Evolutionary conservation across 176 grass and related monocot species (phyloP), one percentile per base, ranked within the genome.

Genomic region (Oryza officinalis): DNA sequence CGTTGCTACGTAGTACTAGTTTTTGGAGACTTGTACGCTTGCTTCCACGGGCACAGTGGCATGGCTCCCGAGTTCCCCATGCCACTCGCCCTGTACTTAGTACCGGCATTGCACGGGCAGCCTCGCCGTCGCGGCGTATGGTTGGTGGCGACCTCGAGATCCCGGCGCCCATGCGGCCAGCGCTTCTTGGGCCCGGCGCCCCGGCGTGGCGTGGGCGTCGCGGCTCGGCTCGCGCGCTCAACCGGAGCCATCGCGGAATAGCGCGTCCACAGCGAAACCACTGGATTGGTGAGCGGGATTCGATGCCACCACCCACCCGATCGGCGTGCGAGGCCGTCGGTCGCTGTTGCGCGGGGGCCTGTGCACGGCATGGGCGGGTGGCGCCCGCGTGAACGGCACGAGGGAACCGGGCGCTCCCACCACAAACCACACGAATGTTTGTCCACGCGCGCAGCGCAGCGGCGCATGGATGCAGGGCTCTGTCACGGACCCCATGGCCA

Each of bases 351-450:
- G 46, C 26, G 15, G 6, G 52, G 52, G 52, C 9, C 5, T 43
- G 1, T 1, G 70, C 17, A 47, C 17, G 80, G 27, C 27, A 33
- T 54, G 78, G 23, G 49, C 10, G 11, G 63, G 50, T 6, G 59
- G 52, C 74, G 61, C 71, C 45, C 85, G 46, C 73, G 88, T 86
- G 83, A 78, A 86, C 17, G 8, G 72, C 81, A 50, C 86, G 82
- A 31, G 47, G 77, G 38, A 65, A 35, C 74, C 75, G 81, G 63
- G 45, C 26, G 13, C n/a, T 7, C 63, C 32, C 73, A 27, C 45
- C 63, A 22, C 6, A n/a, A n/a, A 15, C 87, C 81, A 60, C 84
- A 89, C 86, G 90, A 79, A 92, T 92, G 86, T 83, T 86, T 85
- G 86, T 88, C 90, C 86, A 10, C 63, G 30, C 68, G 74, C 88